Evolutionary conservation across 352 stramenopile genomes (phyloP).

Genomic region (Peronospora destructor): DNA sequence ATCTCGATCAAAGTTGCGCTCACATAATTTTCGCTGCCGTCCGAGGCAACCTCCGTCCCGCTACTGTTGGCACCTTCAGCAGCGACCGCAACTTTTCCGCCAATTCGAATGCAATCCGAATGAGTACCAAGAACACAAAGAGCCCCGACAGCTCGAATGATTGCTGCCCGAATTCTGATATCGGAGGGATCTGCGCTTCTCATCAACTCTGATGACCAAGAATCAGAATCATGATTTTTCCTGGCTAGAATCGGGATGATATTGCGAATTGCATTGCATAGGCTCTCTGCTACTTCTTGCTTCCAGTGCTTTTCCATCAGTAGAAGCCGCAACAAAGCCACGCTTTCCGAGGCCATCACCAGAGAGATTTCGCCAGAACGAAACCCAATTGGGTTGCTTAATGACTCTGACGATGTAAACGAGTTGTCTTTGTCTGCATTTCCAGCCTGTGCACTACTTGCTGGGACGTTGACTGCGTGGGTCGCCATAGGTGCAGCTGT

Average conservation of each 20-base stretch:
- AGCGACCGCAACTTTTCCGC: conserved; percentile 64
- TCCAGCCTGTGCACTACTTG: conserved; percentile 18
- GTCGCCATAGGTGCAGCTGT: conserved; percentile 57
- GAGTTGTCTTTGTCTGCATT: conserved; percentile 18
- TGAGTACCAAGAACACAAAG: conserved; percentile 80
- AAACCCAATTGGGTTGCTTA: conserved; percentile 78
- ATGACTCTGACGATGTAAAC: conserved; percentile 50
- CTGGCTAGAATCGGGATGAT: conserved; percentile 53
- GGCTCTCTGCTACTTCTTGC: conserved; percentile 48
- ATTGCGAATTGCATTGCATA: conserved; percentile 70
- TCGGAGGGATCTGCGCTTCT: conserved; percentile 32
- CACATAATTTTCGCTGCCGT: conserved; percentile 35
- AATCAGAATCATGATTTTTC: conserved; percentile 22
- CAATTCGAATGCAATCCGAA: conserved; percentile 77
- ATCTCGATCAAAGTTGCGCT: conserved; percentile 74
- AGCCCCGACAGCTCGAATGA: conserved; percentile 73
- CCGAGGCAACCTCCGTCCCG: conserved; percentile 24
- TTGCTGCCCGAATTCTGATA: conserved; percentile 59
- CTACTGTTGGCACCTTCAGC: conserved; percentile 31
- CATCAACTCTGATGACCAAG: conserved; percentile 5
- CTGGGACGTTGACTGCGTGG: conserved; percentile 41
- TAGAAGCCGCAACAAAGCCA: conserved; percentile 65
- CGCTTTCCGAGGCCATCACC: conserved; percentile 71
- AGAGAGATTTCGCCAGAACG: conserved; percentile 75
- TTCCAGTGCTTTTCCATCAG: conserved; percentile 67